phyloP scores from a whole-genome alignment of 495 filamentous ascomycete genomes.

The Neurospora sp. region DNA sequence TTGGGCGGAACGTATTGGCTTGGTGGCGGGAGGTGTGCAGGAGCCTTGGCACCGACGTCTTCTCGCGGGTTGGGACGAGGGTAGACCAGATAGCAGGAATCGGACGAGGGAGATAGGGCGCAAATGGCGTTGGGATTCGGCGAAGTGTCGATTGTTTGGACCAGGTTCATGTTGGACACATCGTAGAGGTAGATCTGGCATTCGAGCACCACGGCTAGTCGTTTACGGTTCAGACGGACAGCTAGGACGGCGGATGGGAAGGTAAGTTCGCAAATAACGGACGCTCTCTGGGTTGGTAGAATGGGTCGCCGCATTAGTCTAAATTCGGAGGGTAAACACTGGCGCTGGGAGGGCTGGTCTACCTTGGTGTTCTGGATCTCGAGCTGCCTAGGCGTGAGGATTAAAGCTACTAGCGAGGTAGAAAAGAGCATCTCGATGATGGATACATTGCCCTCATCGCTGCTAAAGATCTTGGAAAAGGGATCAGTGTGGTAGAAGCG shows the following conservation, averaged over 20 bases:
- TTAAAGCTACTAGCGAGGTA: conserved; percentile 90
- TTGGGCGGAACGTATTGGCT: conserved; percentile 67
- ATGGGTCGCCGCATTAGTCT: not conserved
- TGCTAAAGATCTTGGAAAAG: conserved; percentile 86
- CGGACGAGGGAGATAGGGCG: conserved; percentile 87
- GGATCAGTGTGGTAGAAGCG: conserved; percentile 94
- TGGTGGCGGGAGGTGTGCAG: conserved; percentile 77
- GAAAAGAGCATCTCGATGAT: conserved; percentile 99
- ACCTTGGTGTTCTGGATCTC: conserved; percentile 97
- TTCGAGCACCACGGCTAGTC: conserved; percentile 85
- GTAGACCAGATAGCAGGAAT: conserved; percentile 88
- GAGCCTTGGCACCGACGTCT: conserved; percentile 45
- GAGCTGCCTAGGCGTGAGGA: conserved; percentile 78
- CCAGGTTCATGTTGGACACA: conserved; percentile 92
- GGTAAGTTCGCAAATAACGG: conserved; percentile 96
- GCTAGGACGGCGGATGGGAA: conserved; percentile 91
- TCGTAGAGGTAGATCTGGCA: conserved; percentile 97
- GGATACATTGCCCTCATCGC: conserved; percentile 83
- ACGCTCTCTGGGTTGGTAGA: conserved; percentile 53
- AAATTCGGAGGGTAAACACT: not conserved
- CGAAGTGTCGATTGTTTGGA: conserved; percentile 83
- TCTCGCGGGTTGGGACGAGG: conserved; percentile 74
- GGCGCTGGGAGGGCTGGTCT: conserved; percentile 18
- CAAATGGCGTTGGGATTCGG: conserved; percentile 88
- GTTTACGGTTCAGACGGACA: conserved; percentile 86